phyloP scores from a whole-genome alignment of 768 basidiomycete species.

The Russula griseocarnosa region DNA sequence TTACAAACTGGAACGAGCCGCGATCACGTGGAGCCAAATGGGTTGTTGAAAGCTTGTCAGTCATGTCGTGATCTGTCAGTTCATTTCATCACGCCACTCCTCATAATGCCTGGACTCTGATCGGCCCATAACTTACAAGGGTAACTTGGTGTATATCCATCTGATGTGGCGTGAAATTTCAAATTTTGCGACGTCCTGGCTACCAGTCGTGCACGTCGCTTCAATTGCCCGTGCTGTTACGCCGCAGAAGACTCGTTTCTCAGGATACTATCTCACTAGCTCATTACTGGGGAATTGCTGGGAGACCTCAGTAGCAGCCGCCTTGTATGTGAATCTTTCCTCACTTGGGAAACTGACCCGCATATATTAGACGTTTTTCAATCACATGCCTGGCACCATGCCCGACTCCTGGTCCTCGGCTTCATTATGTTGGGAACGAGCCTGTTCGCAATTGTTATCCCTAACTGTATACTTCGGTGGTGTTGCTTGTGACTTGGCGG shows the following conservation, averaged over 20 bases:
- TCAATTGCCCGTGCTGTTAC: not conserved
- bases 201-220: not conserved
- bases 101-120: not conserved
- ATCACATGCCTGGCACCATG: not conserved
- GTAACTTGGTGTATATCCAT: not conserved
- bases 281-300: too few relatives aligned
- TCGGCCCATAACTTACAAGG: not conserved
- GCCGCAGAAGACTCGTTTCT: not conserved
- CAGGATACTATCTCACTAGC: too few relatives aligned
- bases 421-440: not conserved
- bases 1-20: not conserved
- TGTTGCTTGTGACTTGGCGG: not conserved
- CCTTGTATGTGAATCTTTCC: not conserved
- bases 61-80: not conserved
- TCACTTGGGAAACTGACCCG: too few relatives aligned
- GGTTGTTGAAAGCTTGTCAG: too few relatives aligned
- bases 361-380: not conserved
- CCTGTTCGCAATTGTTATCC: not conserved
- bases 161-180: not conserved
- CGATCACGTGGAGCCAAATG: not conserved
- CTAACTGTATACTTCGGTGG: too few relatives aligned
- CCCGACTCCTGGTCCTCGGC: conserved; percentile 19
- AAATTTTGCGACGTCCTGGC: not conserved
- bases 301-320: not conserved
- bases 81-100: not conserved